Evolutionary conservation across 2,329 filamentous ascomycete genomes (phyloP).

Genomic region (Macroventuria anomochaeta): DNA sequence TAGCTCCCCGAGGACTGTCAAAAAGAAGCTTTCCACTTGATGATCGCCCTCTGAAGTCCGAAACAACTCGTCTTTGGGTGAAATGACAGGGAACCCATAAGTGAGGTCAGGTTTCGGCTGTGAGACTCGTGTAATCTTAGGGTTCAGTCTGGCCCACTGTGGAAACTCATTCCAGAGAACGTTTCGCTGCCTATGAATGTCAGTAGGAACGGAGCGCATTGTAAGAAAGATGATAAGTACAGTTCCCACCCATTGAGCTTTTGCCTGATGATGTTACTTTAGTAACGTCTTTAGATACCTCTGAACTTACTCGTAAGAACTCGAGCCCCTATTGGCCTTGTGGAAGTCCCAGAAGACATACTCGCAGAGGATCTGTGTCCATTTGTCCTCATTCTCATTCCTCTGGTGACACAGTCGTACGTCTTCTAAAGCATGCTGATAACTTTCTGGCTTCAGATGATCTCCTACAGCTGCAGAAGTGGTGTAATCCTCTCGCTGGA

Average conservation of each 20-base stretch:
- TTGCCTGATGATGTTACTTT: background rate
- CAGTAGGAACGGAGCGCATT: background rate
- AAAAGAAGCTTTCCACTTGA: constrained; percentile 12
- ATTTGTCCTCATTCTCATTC: background rate
- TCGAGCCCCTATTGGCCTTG: background rate
- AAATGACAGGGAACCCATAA: constrained; percentile 20
- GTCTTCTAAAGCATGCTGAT: background rate
- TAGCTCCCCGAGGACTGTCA: constrained; percentile 13
- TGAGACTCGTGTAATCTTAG: constrained; percentile 1
- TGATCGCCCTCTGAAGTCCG: background rate
- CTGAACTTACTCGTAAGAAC: background rate
- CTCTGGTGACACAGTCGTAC: background rate
- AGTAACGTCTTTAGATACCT: background rate
- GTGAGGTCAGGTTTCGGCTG: constrained; percentile 22
- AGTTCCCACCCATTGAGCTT: background rate
- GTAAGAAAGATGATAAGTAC: background rate
- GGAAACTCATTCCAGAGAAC: background rate
- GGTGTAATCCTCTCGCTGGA: background rate
- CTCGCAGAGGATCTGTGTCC: background rate
- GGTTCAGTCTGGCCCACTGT: background rate
- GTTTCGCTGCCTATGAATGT: background rate
- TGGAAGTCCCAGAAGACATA: background rate
- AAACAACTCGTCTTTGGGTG: background rate
- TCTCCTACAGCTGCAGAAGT: background rate
- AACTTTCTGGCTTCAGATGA: background rate